A percentile compares a stretch with the other conserved stretches of the same genome.
These are phyloP conservation scores for Backusella macrospora DNA, from an alignment of 192 early-diverging fungal genomes.

Conservation along the genomic window DNA sequence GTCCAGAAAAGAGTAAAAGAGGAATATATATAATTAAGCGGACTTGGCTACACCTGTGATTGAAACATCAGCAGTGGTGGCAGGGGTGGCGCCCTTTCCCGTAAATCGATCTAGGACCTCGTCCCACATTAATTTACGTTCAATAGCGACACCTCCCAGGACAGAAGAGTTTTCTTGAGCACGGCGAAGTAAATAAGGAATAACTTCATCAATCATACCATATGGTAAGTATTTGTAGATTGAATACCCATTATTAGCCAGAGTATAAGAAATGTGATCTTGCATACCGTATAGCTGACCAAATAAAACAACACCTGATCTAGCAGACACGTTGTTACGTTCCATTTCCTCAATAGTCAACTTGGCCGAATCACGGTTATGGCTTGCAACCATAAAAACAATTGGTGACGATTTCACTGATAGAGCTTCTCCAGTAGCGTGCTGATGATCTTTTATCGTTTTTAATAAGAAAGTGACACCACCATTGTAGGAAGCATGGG, in stretches of 20 bases:
- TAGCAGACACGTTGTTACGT: slow-evolving; percentile 51
- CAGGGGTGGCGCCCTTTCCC: slow-evolving; percentile 6
- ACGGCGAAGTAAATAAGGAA: slow-evolving; percentile 91
- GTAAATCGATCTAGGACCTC: slow-evolving; percentile 56
- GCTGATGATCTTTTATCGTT: slow-evolving; percentile 51
- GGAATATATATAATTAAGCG: slow-evolving; percentile 4
- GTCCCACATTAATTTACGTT: slow-evolving; percentile 59
- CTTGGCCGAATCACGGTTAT: slow-evolving; percentile 83
- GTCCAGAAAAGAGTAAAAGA: slow-evolving; percentile 1
- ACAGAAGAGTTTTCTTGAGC: slow-evolving; percentile 94
- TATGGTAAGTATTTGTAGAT: slow-evolving; percentile 96
- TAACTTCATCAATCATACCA: slow-evolving; percentile 85
- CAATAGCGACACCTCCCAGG: slow-evolving; percentile 61
- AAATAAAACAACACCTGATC: slow-evolving; percentile 76
- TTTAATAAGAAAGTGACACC: slow-evolving; percentile 74
- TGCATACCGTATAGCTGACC: slow-evolving; percentile 96
- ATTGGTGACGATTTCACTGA: slow-evolving; percentile 47
- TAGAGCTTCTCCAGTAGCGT: slow-evolving; percentile 29
- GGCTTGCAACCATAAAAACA: slow-evolving; percentile 85
- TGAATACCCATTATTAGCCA: slow-evolving; percentile 75
- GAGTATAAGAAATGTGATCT: slow-evolving; percentile 82
- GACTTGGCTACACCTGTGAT: neutral
- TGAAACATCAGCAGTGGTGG: neutral
- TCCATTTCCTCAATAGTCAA: slow-evolving; percentile 66
- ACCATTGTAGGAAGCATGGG: slow-evolving; percentile 82